A percentile compares a stretch with the other conserved stretches of the same genome.
Evolutionary conservation across 257 asterid genomes (phyloP).

Genomic region (Gentiana macrophylla): DNA sequence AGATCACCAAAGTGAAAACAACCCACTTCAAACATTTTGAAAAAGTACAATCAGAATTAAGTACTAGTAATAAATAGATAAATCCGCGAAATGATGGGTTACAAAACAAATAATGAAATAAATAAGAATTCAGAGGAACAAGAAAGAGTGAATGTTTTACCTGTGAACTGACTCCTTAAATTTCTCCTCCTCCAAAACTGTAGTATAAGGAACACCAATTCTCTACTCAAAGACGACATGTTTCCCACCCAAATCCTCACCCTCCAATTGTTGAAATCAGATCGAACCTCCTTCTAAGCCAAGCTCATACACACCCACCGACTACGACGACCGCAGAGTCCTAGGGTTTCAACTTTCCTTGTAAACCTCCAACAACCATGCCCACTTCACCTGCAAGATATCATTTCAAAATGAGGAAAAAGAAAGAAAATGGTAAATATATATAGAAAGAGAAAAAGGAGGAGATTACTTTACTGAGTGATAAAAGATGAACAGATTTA

Average conservation of each 20-base stretch:
- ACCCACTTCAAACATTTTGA: too few species aligned
- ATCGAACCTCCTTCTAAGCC: conserved; percentile 39
- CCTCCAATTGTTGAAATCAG: conserved; percentile 40
- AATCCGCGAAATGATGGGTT: not conserved
- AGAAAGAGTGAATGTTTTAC: conserved; percentile 16
- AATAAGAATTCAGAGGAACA: not conserved
- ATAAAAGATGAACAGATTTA: too few species aligned
- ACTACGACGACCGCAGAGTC: conserved; percentile 22
- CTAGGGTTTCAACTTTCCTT: conserved; percentile 48
- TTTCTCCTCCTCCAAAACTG: conserved; percentile 98
- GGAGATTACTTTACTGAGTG: conserved; percentile 12
- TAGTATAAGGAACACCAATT: conserved; percentile 88
- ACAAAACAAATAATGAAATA: not conserved
- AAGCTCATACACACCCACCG: conserved; percentile 23
- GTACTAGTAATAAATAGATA: not conserved
- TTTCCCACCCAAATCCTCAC: conserved; percentile 7
- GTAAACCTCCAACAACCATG: not conserved
- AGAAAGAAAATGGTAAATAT: not conserved
- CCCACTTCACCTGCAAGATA: not conserved
- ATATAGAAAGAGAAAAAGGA: conserved; percentile 9
- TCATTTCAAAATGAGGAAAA: conserved; percentile 17
- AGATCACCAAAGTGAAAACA: too few species aligned
- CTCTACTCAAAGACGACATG: conserved; percentile 94
- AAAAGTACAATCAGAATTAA: too few species aligned
- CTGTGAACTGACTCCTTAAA: conserved; percentile 91